These are phyloP conservation scores for Saccharomycopsis schoenii DNA, from an alignment of 805 yeast species.

Conservation along the genomic window DNA sequence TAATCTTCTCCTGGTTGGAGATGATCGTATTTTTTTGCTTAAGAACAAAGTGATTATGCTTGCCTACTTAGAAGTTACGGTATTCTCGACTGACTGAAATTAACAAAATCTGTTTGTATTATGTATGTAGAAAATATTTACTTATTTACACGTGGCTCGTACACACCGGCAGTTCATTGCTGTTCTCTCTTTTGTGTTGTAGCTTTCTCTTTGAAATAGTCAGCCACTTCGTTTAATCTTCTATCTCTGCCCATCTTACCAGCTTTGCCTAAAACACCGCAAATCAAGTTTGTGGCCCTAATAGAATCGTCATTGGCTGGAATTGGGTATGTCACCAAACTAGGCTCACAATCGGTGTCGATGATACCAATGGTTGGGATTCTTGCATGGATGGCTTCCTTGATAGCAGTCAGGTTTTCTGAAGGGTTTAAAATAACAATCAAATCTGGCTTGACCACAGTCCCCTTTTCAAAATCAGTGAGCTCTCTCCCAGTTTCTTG, in stretches of 20 bases:
- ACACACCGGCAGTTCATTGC: not conserved
- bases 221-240: constrained; percentile 34
- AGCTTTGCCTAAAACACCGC: constrained; percentile 78
- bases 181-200: not conserved
- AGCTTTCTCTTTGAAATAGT: constrained; percentile 19
- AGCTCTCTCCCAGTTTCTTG: constrained; percentile 51
- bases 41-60: no score
- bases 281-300: constrained; percentile 68
- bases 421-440: constrained; percentile 80
- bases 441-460: constrained; percentile 77
- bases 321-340: constrained; percentile 82
- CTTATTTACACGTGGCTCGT: not conserved
- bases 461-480: constrained; percentile 36
- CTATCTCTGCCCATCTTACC: constrained; percentile 67
- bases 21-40: no score
- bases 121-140: not conserved
- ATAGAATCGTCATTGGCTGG: constrained; percentile 93
- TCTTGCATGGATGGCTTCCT: constrained; percentile 72
- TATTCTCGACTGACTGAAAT: no score
- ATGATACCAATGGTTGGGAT: constrained; percentile 90
- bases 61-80: no score
- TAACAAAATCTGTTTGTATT: no score
- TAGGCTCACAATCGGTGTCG: constrained; percentile 90
- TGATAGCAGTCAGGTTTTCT: constrained; percentile 70
- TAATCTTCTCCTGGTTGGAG: no score